Percentiles rank a stretch among this genome's conserved stretches.
These are phyloP conservation scores for Cymodocea nodosa DNA, from an alignment of 116 monocot genomes.

Conservation along the genomic window DNA sequence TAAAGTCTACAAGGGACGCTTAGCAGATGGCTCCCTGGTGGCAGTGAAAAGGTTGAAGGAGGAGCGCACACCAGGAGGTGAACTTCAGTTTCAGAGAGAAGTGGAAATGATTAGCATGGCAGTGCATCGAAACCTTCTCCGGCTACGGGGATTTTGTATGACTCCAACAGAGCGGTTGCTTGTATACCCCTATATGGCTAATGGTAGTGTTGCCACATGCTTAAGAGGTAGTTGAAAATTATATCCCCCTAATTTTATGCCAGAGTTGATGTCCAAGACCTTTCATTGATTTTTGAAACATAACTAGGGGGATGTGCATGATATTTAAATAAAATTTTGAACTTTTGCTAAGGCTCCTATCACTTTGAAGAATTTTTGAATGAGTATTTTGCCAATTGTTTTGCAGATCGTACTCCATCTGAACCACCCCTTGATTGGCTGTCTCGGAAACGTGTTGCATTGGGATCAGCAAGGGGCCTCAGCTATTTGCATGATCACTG, in stretches of 20 bases:
- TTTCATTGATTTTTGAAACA: no score
- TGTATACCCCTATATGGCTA: constrained; percentile 90
- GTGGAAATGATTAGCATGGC: constrained; percentile 92
- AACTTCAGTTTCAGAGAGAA: constrained; percentile 84
- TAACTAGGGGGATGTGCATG: no score
- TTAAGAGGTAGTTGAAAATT: constrained; percentile 41
- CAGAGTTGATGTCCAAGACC: no score
- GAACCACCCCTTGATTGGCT: constrained; percentile 60
- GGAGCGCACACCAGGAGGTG: constrained; percentile 73
- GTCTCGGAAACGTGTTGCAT: constrained; percentile 44
- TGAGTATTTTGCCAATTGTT: not conserved
- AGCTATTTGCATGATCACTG: constrained; percentile 77
- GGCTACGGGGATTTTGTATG: constrained; percentile 83
- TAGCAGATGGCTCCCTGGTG: constrained; percentile 74
- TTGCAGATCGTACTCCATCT: constrained; percentile 30
- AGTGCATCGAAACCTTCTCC: constrained; percentile 69
- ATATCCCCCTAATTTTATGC: no score
- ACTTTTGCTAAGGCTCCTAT: no score
- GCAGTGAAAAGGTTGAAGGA: constrained; percentile 88
- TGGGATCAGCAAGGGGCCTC: constrained; percentile 64
- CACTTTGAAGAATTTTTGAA: not conserved
- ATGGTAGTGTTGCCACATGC: constrained; percentile 79
- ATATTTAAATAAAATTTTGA: no score
- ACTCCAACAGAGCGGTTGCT: constrained; percentile 81
- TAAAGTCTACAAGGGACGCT: constrained; percentile 78